Evolutionary conservation across 768 basidiomycete species (phyloP).

Genomic region (Suillus fuscotomentosus): DNA sequence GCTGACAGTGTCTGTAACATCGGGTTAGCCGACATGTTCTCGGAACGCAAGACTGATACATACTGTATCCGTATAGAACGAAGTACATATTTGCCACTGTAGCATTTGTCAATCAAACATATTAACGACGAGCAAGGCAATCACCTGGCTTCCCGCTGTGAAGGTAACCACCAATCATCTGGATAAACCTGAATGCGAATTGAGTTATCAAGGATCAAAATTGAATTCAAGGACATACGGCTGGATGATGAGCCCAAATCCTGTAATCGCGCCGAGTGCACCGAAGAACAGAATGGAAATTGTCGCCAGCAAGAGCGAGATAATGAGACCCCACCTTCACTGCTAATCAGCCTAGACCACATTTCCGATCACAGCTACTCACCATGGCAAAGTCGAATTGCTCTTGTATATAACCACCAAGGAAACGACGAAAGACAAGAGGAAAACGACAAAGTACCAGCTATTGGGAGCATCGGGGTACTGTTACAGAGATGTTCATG

Average conservation of each 20-base stretch:
- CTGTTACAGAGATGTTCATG: constrained; percentile 1
- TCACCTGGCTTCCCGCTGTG: constrained; percentile 26
- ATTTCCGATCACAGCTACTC: constrained; percentile 6
- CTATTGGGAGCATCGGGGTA: constrained; percentile 22
- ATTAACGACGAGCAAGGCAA: not conserved
- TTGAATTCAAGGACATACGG: constrained; percentile 17
- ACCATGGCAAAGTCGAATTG: constrained; percentile 49
- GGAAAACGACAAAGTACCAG: constrained; percentile 22
- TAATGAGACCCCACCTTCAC: constrained; percentile 46
- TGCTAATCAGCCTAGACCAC: not conserved
- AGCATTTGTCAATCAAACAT: not conserved
- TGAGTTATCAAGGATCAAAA: not conserved
- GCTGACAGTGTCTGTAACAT: constrained; percentile 38
- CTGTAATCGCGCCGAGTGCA: constrained; percentile 45
- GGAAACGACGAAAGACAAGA: not conserved
- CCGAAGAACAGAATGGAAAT: constrained; percentile 49
- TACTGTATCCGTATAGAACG: constrained; percentile 43
- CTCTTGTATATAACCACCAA: constrained; percentile 30
- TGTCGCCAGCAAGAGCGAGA: constrained; percentile 41
- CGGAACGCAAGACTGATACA: constrained; percentile 9
- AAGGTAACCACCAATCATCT: constrained; percentile 41
- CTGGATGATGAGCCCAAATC: constrained; percentile 43
- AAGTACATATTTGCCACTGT: constrained; percentile 36
- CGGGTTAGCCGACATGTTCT: not conserved
- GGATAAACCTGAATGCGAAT: constrained; percentile 35